Evolutionary conservation across 1,284 basidiomycete genomes (phyloP), one percentile per base, ranked within the genome.

Genomic region (Prillingera fragicola): DNA sequence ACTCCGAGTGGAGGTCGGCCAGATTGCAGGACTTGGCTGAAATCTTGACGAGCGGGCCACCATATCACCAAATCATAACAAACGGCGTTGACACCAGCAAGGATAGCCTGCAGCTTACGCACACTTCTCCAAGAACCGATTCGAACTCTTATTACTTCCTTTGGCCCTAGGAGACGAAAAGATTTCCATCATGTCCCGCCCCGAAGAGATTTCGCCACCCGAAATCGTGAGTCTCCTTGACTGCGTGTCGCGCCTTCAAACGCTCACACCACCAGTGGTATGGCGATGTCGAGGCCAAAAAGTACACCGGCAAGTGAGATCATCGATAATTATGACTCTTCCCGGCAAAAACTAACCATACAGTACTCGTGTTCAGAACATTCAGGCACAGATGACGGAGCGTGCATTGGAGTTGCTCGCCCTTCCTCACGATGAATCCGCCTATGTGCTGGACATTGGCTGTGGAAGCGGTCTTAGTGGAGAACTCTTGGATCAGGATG

Each of bases 381-480:
- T 99, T 52, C 95, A 99, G 69, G 85, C 91, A 6, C 85, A 95
- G 59, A 98, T 99, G 95, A 96, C 94, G 5, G 86, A 92, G 59
- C 80, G 95, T 50, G 92, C 92, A 1, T 73, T 99, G 33, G 94
- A 98, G 66, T 78, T 99, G 7, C 77, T 98, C 33, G 85, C 83
- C 58, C 73, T 97, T 18, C 85, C 90, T 3, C 82, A 80, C 37
- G 67, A 62, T 24, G 76, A 87, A 51, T 80, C 88, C 1, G 82
- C 83, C 0, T 87, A 87, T 61, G 73, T 99, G 10, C 80, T 98
- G 28, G 95, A 99, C 69, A 92, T 99, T 50, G 95, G 95, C 1
- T 98, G 94, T 63, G 95, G 95, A 5, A 91, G 87, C n/a, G 95
- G 95, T 2, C 72, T 99, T n/a, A 91, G 87, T 21, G 95, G 95